These are phyloP conservation scores for Dipteronia sinensis DNA, from an alignment of 345 rosid genomes.

Conservation along the genomic window DNA sequence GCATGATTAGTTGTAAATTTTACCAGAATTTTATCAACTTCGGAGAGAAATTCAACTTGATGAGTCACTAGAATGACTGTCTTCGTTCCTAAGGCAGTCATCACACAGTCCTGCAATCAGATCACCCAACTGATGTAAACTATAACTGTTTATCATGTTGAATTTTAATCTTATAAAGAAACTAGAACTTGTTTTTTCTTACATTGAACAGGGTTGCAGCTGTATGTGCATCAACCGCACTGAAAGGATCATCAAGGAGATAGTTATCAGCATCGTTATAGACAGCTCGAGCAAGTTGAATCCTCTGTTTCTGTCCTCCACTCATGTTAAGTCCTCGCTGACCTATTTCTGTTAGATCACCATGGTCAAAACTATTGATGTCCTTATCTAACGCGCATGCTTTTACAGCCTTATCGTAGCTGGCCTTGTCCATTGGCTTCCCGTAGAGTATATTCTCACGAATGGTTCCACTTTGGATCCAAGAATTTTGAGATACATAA, in stretches of 20 bases:
- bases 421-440: constrained; percentile 53
- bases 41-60: constrained; percentile 82
- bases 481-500: constrained; percentile 76
- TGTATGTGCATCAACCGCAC: constrained; percentile 86
- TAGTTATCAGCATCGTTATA: constrained; percentile 75
- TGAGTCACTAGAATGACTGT: constrained; percentile 80
- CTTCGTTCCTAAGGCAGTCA: constrained; percentile 52
- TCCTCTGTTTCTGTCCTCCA: constrained; percentile 91
- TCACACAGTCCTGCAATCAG: constrained; percentile 70
- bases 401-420: constrained; percentile 55
- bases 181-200: constrained; percentile 27
- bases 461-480: constrained; percentile 87
- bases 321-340: constrained; percentile 88
- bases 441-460: constrained; percentile 73
- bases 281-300: constrained; percentile 80
- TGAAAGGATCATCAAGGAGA: constrained; percentile 83
- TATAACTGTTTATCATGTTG: background rate
- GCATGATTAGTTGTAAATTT: background rate
- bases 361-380: constrained; percentile 58
- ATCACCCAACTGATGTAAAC: constrained; percentile 2
- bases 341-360: constrained; percentile 83
- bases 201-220: constrained; percentile 73
- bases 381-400: constrained; percentile 78
- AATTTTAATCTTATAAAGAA: background rate
- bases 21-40: constrained; percentile 67